Conservation (phyloP, 352 stramenopile genomes). For the Blastocystis sp. region DNA sequence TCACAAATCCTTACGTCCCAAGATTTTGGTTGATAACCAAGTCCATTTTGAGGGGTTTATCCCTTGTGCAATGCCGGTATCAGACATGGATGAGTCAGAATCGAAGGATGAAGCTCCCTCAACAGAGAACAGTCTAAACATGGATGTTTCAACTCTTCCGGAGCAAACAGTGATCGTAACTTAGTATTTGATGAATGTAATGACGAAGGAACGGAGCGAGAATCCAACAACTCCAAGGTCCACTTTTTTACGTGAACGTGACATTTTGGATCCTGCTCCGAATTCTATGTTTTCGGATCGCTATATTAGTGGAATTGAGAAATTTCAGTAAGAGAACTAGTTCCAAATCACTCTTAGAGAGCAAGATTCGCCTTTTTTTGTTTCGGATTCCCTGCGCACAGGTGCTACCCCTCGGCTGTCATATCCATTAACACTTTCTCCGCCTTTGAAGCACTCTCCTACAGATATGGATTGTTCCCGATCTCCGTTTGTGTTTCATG, state of each 20-base stretch:
- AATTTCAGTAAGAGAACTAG: neutral
- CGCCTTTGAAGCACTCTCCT: neutral
- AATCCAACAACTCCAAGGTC: neutral
- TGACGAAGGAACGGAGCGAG: neutral
- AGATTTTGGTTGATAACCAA: too few relatives aligned
- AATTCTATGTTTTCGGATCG: neutral
- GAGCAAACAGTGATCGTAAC: neutral
- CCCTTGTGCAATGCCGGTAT: too few relatives aligned
- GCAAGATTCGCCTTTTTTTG: neutral
- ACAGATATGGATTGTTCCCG: neutral
- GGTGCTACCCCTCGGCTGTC: neutral
- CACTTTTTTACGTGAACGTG: neutral
- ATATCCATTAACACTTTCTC: neutral
- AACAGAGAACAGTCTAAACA: too few relatives aligned
- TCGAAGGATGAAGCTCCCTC: too few relatives aligned
- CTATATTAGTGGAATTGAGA: neutral
- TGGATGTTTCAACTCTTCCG: too few relatives aligned
- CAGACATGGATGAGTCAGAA: too few relatives aligned
- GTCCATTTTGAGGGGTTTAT: too few relatives aligned
- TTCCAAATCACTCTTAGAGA: neutral
- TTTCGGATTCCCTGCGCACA: neutral
- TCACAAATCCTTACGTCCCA: too few relatives aligned
- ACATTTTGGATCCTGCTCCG: neutral
- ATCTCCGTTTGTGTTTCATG: neutral
- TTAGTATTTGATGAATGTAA: neutral